Evolutionary conservation across 2,329 filamentous ascomycete genomes (phyloP).

Genomic region (Aspergillus neotritici): DNA sequence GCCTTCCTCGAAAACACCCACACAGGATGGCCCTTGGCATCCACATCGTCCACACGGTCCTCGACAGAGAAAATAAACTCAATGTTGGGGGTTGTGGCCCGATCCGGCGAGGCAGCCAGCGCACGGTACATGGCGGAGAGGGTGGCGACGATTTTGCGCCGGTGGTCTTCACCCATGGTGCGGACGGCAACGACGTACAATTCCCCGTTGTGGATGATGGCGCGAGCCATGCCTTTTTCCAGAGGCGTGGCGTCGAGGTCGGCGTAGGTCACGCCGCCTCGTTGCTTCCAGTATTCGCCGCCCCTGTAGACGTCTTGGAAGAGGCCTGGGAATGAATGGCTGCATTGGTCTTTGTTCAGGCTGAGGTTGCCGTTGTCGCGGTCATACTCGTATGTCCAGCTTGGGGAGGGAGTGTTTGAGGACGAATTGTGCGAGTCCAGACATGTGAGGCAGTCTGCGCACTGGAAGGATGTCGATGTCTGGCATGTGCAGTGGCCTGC

Average conservation of each 20-base stretch:
- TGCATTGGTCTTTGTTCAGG: background rate
- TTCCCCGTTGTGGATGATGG: conserved; percentile 4
- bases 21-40: background rate
- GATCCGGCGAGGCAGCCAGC: background rate
- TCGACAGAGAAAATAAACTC: conserved; percentile 3
- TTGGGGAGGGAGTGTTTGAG: background rate
- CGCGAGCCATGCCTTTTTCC: conserved; percentile 3
- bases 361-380: conserved; percentile 3
- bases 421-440: background rate
- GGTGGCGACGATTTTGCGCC: conserved; percentile 2
- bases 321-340: conserved; percentile 2
- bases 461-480: conserved; percentile 4
- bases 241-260: background rate
- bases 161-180: conserved; percentile 1
- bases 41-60: conserved; percentile 1
- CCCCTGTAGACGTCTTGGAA: conserved; percentile 3
- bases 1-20: conserved; percentile 1
- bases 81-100: background rate
- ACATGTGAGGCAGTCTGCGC: conserved; percentile 4
- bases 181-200: background rate
- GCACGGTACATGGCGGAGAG: conserved; percentile 1
- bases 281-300: conserved; percentile 1
- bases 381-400: background rate
- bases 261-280: background rate
- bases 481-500: conserved; percentile 7